phyloP scores from a whole-genome alignment of 108 stramenopile genomes.

The Cyclotella choctawhatcheeana region DNA sequence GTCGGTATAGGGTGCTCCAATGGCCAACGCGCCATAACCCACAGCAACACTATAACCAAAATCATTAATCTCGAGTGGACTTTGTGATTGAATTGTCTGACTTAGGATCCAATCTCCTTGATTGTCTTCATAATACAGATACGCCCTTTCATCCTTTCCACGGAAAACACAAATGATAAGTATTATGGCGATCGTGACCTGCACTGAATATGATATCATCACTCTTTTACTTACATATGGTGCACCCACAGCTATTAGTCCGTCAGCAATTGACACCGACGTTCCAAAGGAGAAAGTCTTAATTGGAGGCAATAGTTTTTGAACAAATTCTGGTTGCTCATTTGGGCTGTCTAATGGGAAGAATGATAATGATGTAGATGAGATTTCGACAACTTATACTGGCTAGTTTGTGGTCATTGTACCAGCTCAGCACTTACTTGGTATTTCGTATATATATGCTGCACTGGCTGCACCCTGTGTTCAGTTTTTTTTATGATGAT shows the following conservation, averaged over 20 bases:
- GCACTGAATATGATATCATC: too few relatives aligned
- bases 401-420: too few relatives aligned
- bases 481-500: too few relatives aligned
- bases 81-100: neutral
- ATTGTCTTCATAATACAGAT: neutral
- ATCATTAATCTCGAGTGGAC: neutral
- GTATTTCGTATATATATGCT: slow-evolving; percentile 4
- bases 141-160: neutral
- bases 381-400: too few relatives aligned
- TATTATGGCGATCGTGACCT: too few relatives aligned
- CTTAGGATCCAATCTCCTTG: slow-evolving; percentile 3
- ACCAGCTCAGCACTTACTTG: neutral
- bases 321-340: neutral
- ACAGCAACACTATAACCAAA: slow-evolving; percentile 18
- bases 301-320: slow-evolving; percentile 11
- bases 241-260: slow-evolving; percentile 10
- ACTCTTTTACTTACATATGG: neutral
- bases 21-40: neutral
- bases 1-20: slow-evolving; percentile 13
- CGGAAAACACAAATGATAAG: too few relatives aligned
- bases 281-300: neutral
- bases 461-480: neutral
- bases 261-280: slow-evolving; percentile 20
- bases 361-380: too few relatives aligned
- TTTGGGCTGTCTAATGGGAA: neutral